These are phyloP conservation scores for maize (Zea mays) DNA, from an alignment of 176 grass and related monocot genomes.

Conservation along the genomic window DNA sequence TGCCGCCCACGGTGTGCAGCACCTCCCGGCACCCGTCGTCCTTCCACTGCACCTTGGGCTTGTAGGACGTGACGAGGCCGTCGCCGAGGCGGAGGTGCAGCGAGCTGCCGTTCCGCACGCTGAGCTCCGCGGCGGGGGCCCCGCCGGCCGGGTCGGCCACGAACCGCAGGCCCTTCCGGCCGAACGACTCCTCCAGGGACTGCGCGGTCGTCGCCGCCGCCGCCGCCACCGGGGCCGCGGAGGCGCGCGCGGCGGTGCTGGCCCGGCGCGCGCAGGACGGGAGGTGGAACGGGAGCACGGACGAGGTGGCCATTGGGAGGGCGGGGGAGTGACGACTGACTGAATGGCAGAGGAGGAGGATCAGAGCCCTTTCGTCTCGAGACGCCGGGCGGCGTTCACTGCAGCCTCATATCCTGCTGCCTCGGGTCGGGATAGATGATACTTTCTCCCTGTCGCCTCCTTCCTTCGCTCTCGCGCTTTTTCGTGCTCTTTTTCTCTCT, in stretches of 20 bases:
- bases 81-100: constrained; percentile 67
- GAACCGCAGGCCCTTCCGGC: constrained; percentile 86
- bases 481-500: neutral
- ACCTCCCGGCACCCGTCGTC: constrained; percentile 79
- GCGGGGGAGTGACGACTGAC: neutral
- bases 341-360: constrained; percentile 14
- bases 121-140: constrained; percentile 62
- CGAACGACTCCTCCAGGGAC: constrained; percentile 78
- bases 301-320: constrained; percentile 67
- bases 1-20: constrained; percentile 58
- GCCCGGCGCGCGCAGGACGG: constrained; percentile 46
- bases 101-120: constrained; percentile 82
- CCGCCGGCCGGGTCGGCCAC: constrained; percentile 48
- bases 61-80: constrained; percentile 85
- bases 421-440: neutral
- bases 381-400: constrained; percentile 32
- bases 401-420: constrained; percentile 60
- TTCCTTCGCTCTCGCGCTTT: neutral
- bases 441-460: constrained; percentile 11
- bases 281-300: constrained; percentile 73
- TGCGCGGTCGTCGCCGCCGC: constrained; percentile 39
- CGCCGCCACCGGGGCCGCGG: constrained; percentile 19
- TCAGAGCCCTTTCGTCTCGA: constrained; percentile 2
- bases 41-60: constrained; percentile 91
- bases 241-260: constrained; percentile 29